Evolutionary conservation across 2,329 filamentous ascomycete genomes (phyloP).

Genomic region (Fusarium kyushuense): DNA sequence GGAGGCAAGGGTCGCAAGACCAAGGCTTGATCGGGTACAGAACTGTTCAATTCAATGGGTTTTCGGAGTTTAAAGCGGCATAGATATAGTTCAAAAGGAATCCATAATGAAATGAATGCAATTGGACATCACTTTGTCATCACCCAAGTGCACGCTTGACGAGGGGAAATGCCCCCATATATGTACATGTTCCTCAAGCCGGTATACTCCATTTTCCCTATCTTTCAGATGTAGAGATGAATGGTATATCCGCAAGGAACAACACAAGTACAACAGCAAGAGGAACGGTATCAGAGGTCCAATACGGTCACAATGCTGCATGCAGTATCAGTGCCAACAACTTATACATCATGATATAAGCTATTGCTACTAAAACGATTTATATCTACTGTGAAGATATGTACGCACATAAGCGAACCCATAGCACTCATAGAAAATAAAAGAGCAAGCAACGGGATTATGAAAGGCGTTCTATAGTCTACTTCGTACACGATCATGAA

Average conservation of each 20-base stretch:
- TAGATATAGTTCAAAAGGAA: conserved; percentile 43
- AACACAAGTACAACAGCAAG: background rate
- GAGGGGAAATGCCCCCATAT: conserved; percentile 1
- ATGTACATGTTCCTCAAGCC: conserved; percentile 58
- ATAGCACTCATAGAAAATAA: conserved; percentile 59
- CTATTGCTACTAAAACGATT: background rate
- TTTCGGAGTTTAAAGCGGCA: conserved; percentile 45
- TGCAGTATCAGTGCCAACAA: background rate
- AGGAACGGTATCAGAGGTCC: background rate
- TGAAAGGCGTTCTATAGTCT: conserved; percentile 67
- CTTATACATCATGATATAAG: background rate
- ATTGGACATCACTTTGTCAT: conserved; percentile 37
- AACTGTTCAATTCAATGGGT: conserved; percentile 36
- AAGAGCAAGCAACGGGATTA: conserved; percentile 67
- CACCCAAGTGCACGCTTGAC: conserved; percentile 13
- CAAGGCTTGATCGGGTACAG: conserved; percentile 51
- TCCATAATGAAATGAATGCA: conserved; percentile 49
- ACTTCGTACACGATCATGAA: conserved; percentile 64
- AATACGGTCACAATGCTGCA: background rate
- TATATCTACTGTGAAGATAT: conserved; percentile 50
- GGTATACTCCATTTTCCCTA: no score
- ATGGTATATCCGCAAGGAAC: background rate
- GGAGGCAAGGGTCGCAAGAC: conserved; percentile 53
- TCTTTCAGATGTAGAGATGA: background rate
- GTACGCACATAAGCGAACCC: conserved; percentile 74